These are phyloP conservation scores for Geotrichum australiense DNA, from an alignment of 1,139 yeast species.

Conservation along the genomic window DNA sequence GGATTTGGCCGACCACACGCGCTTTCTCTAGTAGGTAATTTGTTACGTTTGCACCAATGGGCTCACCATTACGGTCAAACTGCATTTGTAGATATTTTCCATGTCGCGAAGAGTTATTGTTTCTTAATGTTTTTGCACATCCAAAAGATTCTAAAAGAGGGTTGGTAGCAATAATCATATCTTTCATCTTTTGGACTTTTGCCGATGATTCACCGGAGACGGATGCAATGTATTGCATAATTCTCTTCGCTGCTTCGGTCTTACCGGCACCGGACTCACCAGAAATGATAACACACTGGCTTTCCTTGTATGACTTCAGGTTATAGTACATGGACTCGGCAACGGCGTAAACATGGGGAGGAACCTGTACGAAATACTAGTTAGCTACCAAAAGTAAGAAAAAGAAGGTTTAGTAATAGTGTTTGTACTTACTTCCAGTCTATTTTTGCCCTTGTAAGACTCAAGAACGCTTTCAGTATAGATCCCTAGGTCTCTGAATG, in stretches of 20 bases:
- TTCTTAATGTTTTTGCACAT: slow-evolving; percentile 94
- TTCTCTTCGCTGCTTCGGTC: slow-evolving; percentile 96
- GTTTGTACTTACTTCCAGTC: slow-evolving; percentile 55
- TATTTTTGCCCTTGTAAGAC: slow-evolving; percentile 80
- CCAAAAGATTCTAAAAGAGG: slow-evolving; percentile 96
- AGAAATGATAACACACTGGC: slow-evolving; percentile 95
- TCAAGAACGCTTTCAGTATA: slow-evolving; percentile 73
- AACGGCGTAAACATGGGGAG: slow-evolving; percentile 98
- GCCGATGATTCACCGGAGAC: slow-evolving; percentile 59
- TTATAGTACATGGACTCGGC: slow-evolving; percentile 97
- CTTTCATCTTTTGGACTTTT: slow-evolving; percentile 77
- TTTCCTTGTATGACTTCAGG: slow-evolving; percentile 88
- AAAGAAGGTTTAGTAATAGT: background rate
- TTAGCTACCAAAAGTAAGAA: background rate
- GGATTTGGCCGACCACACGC: slow-evolving; percentile 89
- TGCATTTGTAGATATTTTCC: slow-evolving; percentile 93
- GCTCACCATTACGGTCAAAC: slow-evolving; percentile 76
- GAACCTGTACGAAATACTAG: slow-evolving; percentile 36
- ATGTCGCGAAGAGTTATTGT: slow-evolving; percentile 94
- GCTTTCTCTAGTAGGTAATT: slow-evolving; percentile 91
- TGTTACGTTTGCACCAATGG: slow-evolving; percentile 92
- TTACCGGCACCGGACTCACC: slow-evolving; percentile 99
- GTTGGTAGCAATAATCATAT: slow-evolving; percentile 96
- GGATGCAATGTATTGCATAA: slow-evolving; percentile 96
- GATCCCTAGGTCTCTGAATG: slow-evolving; percentile 92